Percentiles rank a stretch among this genome's conserved stretches.
Evolutionary conservation across 768 basidiomycete species (phyloP).

Genomic region (Leccinellum luteum): DNA sequence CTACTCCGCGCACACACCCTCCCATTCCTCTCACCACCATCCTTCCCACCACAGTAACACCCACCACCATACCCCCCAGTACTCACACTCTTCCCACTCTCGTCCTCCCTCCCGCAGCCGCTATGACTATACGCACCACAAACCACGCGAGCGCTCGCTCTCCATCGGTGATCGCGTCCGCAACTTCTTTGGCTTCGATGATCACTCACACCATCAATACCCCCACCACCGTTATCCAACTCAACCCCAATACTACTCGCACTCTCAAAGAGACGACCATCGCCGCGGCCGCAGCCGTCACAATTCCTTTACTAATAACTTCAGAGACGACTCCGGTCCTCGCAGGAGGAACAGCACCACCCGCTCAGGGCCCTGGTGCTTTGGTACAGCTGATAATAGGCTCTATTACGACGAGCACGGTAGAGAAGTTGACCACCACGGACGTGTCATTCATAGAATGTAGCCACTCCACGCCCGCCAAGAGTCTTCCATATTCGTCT

Average conservation of each 20-base stretch:
- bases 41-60: slow-evolving; percentile 14
- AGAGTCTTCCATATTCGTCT: not conserved
- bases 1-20: slow-evolving; percentile 13
- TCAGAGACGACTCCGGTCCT: slow-evolving; percentile 15
- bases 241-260: not conserved
- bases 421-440: slow-evolving; percentile 26
- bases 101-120: slow-evolving; percentile 13
- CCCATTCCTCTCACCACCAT: slow-evolving; percentile 19
- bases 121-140: slow-evolving; percentile 10
- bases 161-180: slow-evolving; percentile 39
- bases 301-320: slow-evolving; percentile 23
- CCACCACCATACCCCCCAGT: slow-evolving; percentile 4
- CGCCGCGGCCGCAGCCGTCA: slow-evolving; percentile 26
- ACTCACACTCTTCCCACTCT: slow-evolving; percentile 10
- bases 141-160: slow-evolving; percentile 15
- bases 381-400: slow-evolving; percentile 18
- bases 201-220: not conserved
- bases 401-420: slow-evolving; percentile 25
- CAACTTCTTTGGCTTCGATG: slow-evolving; percentile 31
- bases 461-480: slow-evolving; percentile 1
- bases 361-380: slow-evolving; percentile 21
- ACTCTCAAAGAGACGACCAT: slow-evolving; percentile 1
- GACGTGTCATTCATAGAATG: slow-evolving; percentile 26
- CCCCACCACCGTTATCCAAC: slow-evolving; percentile 12
- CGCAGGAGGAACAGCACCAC: slow-evolving; percentile 20